Evolutionary conservation across 345 rosid species (phyloP), one percentile per base, ranked within the genome.

Genomic region (Pseudoturritis turrita): DNA sequence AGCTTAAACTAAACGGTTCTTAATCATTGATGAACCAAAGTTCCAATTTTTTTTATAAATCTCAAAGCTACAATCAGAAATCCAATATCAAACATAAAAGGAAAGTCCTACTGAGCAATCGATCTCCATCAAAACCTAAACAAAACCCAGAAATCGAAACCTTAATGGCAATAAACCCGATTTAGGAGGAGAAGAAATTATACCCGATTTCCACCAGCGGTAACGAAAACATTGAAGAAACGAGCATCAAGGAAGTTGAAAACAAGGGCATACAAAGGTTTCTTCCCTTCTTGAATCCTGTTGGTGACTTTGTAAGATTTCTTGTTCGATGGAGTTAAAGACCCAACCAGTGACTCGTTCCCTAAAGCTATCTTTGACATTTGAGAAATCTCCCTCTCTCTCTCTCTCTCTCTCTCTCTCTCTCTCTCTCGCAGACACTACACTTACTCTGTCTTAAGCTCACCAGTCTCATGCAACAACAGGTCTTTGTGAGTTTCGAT

Each of bases 181-280:
- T 40, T 47, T 64, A 18, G 0, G 28, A 53, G 26, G 63, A 73
- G 51, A 31, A 19, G 15, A 44, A 23, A 10, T 2, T 10, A 2
- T 61, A 91, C 99, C 85, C 93, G 83, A 80, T 91, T 91, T 47
- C 97, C 96, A 74, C 99, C 96, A 74, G 89, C 97, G 71, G 97
- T 91, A 43, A 90, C 96, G 80, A 95, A 95, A 58, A 91, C 88
- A 68, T 73, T 88, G 89, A 91, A 91, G 91, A 85, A 89, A 66
- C 91, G 93, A 63, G 93, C 78, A 74, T 91, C 97, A 22, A 95
- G 84, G 88, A 95, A 95, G 85, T 95, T 91, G 77, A 91, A 95
- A 61, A 89, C 87, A 73, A 95, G 87, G 68, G 96, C 99, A 74
- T 91, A 95, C 22, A 95, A 78, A 53, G 99, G 99, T 5, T 89